A percentile compares a stretch with the other conserved stretches of the same genome.
These are phyloP conservation scores for Calocybe gangraenosa DNA, from an alignment of 768 basidiomycete genomes.

Conservation along the genomic window DNA sequence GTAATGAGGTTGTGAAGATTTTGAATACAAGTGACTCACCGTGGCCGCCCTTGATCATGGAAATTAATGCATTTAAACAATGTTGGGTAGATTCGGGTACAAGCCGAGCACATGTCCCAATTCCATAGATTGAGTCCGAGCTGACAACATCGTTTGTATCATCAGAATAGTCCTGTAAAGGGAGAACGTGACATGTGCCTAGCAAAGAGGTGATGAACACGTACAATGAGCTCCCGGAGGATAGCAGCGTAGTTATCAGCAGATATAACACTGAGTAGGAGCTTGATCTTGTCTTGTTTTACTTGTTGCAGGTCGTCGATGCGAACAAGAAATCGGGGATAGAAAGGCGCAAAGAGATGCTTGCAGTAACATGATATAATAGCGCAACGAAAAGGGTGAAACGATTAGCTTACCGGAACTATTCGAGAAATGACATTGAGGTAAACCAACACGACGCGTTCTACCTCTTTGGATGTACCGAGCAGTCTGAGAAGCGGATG, in stretches of 20 bases:
- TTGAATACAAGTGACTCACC: slow-evolving; percentile 41
- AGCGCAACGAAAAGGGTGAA: background rate
- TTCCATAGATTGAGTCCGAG: slow-evolving; percentile 66
- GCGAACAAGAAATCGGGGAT: slow-evolving; percentile 66
- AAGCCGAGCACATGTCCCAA: slow-evolving; percentile 69
- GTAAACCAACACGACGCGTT: slow-evolving; percentile 71
- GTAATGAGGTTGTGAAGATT: slow-evolving; percentile 1
- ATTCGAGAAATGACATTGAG: slow-evolving; percentile 58
- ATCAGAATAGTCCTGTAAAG: slow-evolving; percentile 71
- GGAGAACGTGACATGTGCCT: background rate
- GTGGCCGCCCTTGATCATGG: slow-evolving; percentile 72
- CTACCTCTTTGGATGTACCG: slow-evolving; percentile 63
- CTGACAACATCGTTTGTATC: slow-evolving; percentile 72
- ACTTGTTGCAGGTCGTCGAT: slow-evolving; percentile 61
- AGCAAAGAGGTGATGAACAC: slow-evolving; percentile 21
- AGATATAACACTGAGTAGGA: slow-evolving; percentile 65
- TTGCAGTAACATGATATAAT: slow-evolving; percentile 21
- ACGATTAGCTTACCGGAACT: slow-evolving; percentile 52
- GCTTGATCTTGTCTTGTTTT: slow-evolving; percentile 71
- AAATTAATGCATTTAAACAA: slow-evolving; percentile 72
- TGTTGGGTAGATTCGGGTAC: slow-evolving; percentile 67
- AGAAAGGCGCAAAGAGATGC: slow-evolving; percentile 61
- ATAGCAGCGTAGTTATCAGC: slow-evolving; percentile 65
- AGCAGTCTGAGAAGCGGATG: slow-evolving; percentile 75
- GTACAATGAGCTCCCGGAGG: slow-evolving; percentile 80